Evolutionary conservation across 2,329 filamentous ascomycete genomes (phyloP).

Genomic region (Cladosporium sphaerospermum): DNA sequence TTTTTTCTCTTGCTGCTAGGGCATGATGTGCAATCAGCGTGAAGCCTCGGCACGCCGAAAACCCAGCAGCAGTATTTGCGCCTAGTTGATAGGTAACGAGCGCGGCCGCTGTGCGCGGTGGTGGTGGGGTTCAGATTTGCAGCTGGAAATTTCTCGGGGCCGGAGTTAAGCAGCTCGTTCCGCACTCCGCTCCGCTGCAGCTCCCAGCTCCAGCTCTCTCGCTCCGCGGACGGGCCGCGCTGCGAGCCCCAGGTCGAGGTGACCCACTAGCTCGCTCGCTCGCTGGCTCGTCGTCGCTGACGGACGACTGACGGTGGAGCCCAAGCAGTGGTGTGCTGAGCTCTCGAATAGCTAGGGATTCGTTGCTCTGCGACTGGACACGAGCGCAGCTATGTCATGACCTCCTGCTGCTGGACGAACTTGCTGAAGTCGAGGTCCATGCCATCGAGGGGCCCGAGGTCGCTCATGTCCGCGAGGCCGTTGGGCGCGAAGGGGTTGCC

Average conservation of each 20-base stretch:
- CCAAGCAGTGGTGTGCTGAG: not conserved
- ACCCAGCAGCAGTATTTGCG: too few species aligned
- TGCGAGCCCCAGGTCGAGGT: too few species aligned
- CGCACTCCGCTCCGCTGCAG: not conserved
- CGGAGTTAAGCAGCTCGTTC: not conserved
- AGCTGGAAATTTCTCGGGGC: not conserved
- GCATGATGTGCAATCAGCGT: too few species aligned
- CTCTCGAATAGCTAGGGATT: not conserved
- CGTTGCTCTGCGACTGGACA: not conserved
- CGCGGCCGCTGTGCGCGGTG: too few species aligned
- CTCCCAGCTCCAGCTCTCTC: not conserved
- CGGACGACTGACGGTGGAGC: not conserved
- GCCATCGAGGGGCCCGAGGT: conserved; percentile 13
- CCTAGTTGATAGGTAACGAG: too few species aligned
- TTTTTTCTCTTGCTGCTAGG: too few species aligned
- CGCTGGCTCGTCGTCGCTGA: not conserved
- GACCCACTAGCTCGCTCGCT: too few species aligned
- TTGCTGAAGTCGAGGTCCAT: conserved; percentile 28
- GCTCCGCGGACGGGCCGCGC: too few species aligned
- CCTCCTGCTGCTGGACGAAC: conserved; percentile 20
- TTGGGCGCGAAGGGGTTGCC: not conserved
- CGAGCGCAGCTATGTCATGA: conserved; percentile 13
- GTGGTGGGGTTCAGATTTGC: too few species aligned
- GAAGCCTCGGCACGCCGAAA: too few species aligned
- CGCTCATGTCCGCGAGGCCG: not conserved